Conservation (phyloP, 2,329 filamentous ascomycete genomes). For the Aspergillus luchuensis region DNA sequence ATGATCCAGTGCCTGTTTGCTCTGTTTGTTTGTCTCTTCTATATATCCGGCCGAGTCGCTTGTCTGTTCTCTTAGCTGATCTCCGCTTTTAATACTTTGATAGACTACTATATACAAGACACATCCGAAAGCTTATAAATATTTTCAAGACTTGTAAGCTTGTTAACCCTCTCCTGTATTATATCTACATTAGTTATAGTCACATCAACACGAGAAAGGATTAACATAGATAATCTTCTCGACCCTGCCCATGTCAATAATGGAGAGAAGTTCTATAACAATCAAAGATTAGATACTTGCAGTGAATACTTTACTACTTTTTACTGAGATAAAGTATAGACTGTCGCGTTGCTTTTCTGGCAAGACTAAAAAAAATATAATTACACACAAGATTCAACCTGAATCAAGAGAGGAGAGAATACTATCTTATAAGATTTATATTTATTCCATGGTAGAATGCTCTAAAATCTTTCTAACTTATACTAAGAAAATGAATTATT, state of each 20-base stretch:
- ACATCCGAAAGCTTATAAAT: background rate
- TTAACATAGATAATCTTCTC: background rate
- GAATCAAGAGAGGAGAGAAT: background rate
- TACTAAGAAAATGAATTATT: background rate
- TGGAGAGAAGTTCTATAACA: background rate
- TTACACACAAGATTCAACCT: background rate
- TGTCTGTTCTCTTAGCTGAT: background rate
- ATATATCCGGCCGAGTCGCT: background rate
- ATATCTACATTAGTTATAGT: background rate
- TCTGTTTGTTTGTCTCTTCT: background rate
- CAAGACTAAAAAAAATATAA: background rate
- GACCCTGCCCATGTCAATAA: background rate
- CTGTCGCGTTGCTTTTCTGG: background rate
- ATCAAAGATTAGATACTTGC: background rate
- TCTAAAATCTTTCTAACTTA: background rate
- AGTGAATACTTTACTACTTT: background rate
- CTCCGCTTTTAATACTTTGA: background rate
- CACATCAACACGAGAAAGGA: background rate
- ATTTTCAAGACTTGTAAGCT: background rate
- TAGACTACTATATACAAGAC: background rate
- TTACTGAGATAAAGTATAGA: background rate
- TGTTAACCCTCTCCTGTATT: background rate
- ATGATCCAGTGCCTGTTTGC: background rate
- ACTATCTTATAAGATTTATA: background rate
- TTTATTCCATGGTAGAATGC: background rate